phyloP scores from a whole-genome alignment of 192 early-diverging fungal species.

The Paraglomus brasilianum region DNA sequence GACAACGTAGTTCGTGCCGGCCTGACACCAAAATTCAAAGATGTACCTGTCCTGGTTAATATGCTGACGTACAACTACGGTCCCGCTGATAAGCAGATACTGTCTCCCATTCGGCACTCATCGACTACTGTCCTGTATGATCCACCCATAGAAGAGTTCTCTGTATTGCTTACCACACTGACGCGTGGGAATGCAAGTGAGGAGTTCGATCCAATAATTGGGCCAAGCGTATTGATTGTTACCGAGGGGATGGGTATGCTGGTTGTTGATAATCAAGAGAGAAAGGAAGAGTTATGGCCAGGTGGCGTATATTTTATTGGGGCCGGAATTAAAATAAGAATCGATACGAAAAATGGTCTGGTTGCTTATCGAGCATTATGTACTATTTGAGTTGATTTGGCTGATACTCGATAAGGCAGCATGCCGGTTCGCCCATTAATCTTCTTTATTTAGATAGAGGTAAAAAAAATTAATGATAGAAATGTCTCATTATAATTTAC shows the following conservation, averaged over 20 bases:
- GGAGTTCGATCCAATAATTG: slow-evolving; percentile 58
- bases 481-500: too few relatives aligned
- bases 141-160: slow-evolving; percentile 95
- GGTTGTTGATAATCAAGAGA: neutral
- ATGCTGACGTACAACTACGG: too few relatives aligned
- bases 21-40: slow-evolving; percentile 96
- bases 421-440: too few relatives aligned
- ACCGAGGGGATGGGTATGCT: slow-evolving; percentile 72
- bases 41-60: slow-evolving; percentile 89
- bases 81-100: slow-evolving; percentile 75
- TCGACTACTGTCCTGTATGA: slow-evolving; percentile 73
- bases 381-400: neutral
- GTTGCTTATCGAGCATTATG: slow-evolving; percentile 25
- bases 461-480: too few relatives aligned
- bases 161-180: slow-evolving; percentile 69
- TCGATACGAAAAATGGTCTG: neutral
- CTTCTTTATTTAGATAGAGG: too few relatives aligned
- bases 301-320: slow-evolving; percentile 25
- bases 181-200: slow-evolving; percentile 46
- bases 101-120: slow-evolving; percentile 58
- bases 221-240: slow-evolving; percentile 86
- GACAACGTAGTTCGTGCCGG: slow-evolving; percentile 98
- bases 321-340: neutral
- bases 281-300: slow-evolving; percentile 1
- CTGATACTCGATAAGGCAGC: too few relatives aligned